Evolutionary conservation across 2,329 filamentous ascomycete genomes (phyloP), one percentile per base, ranked within the genome.

Genomic region (Alternaria sp.): DNA sequence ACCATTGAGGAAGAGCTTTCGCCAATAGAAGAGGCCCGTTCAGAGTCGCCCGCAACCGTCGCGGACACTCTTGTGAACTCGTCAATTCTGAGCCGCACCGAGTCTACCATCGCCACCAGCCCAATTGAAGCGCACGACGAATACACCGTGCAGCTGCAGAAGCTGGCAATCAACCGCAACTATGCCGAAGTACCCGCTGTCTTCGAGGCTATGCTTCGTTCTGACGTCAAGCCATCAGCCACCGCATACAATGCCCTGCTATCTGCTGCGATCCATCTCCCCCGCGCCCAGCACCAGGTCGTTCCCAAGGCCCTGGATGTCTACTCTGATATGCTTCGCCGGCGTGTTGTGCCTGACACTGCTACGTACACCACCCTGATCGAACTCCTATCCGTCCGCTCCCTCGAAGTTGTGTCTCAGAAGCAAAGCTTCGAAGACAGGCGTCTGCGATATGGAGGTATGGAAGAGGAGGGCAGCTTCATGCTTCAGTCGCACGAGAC

Each of bases 251-350:
- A 97, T 78, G 92, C 93, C 54, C 86, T 99, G 47, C 84, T 99
- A 46, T 86, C 90, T 72, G 93, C 96, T 6, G 93, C 93, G 13
- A 93, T 97, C 65, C 87, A 93, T 70, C 87, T 97, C 17, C 92
- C 94, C 8, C 85, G 86, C 23, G 90, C 92, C 79, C 91, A 90
- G 80, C 91, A 91, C 57, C 91, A 96, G 81, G 89, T 96, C 56
- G 92, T 97, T 13, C 91, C 93, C 65, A 97, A 97, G 83, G 93
- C 93, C 6, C 86, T 98, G 56, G 94, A 97, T 82, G 92, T 99
- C 56, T 99, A 98, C 80, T 91, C 93, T 15, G 94, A 98, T 78
- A 98, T 99, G 96, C 89, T 97, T 71, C 89, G 91, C 69, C 91
- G 94, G 68, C 91, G 90, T 71, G 90, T 98, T 23, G 83, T 87